Evolutionary conservation across 2,329 filamentous ascomycete genomes (phyloP).

Genomic region (Cladosporium oxysporum): DNA sequence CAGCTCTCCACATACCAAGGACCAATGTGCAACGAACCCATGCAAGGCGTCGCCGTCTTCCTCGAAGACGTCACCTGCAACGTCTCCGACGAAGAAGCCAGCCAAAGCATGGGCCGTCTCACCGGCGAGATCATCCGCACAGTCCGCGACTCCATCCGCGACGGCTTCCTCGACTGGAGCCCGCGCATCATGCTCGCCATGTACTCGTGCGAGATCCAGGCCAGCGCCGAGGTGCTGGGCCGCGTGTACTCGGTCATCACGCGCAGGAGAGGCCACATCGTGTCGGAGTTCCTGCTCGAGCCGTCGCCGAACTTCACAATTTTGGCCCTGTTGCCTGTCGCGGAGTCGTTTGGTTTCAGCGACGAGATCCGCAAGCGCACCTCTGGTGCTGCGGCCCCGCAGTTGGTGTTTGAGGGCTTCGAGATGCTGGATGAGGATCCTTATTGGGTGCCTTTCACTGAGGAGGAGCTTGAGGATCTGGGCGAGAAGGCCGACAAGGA

Average conservation of each 20-base stretch:
- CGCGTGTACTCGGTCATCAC: conserved; percentile 98
- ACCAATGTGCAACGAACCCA: conserved; percentile 86
- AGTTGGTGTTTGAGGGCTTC: conserved; percentile 90
- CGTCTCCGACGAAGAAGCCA: conserved; percentile 56
- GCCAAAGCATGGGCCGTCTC: conserved; percentile 72
- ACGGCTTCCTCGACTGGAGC: conserved; percentile 93
- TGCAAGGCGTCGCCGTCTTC: conserved; percentile 90
- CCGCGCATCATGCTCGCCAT: conserved; percentile 94
- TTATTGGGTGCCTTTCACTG: conserved; percentile 95
- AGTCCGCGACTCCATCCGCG: conserved; percentile 77
- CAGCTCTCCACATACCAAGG: conserved; percentile 88
- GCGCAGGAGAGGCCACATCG: conserved; percentile 82
- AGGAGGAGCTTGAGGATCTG: conserved; percentile 94
- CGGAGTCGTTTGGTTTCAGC: conserved; percentile 91
- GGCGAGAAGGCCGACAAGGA: conserved; percentile 91
- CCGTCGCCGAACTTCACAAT: conserved; percentile 97
- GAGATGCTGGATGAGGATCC: conserved; percentile 94
- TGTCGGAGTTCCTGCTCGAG: conserved; percentile 89
- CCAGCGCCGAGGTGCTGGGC: conserved; percentile 88
- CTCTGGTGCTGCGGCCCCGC: conserved; percentile 84
- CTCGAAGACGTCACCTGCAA: conserved; percentile 74
- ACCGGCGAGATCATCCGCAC: conserved; percentile 93
- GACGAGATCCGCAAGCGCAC: conserved; percentile 97
- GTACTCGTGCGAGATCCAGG: conserved; percentile 98
- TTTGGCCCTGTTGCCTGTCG: conserved; percentile 81